Evolutionary conservation across 2,329 filamentous ascomycete species (phyloP).

Genomic region (Phoma sp.): DNA sequence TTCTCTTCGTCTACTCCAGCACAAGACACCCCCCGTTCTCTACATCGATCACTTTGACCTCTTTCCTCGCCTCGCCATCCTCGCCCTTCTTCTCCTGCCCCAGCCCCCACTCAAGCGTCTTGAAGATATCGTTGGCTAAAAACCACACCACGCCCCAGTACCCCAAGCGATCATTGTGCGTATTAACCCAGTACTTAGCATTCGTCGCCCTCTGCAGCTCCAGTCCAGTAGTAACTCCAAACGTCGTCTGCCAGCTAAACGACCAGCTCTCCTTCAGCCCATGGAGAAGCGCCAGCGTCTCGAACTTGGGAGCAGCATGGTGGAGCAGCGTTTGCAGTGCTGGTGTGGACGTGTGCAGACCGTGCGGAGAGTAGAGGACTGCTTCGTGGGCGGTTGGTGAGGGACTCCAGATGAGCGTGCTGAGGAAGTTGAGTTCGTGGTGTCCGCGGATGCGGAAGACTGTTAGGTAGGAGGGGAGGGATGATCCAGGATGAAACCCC

Average conservation of each 20-base stretch:
- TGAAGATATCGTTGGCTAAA: constrained; percentile 2
- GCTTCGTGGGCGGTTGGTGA: constrained; percentile 11
- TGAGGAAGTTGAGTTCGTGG: constrained; percentile 17
- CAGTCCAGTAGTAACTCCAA: constrained; percentile 5
- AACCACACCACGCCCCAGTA: constrained; percentile 9
- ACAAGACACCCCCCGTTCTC: constrained; percentile 2
- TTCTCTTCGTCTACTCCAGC: background rate
- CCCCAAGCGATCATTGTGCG: constrained; percentile 7
- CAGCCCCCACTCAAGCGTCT: constrained; percentile 6
- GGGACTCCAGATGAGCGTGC: background rate
- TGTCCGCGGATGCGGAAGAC: constrained; percentile 12
- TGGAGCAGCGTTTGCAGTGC: constrained; percentile 12
- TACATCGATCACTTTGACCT: background rate
- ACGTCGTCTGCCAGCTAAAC: constrained; percentile 8
- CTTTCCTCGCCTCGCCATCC: background rate
- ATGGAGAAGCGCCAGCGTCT: constrained; percentile 9
- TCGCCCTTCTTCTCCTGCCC: background rate
- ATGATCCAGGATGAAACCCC: background rate
- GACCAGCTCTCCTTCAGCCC: constrained; percentile 13
- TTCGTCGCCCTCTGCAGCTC: constrained; percentile 1
- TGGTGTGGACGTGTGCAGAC: constrained; percentile 6
- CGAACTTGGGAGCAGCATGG: background rate
- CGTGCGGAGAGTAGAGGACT: constrained; percentile 13
- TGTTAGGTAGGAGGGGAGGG: constrained; percentile 10
- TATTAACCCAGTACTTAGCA: constrained; percentile 15